phyloP scores from a whole-genome alignment of 1,284 basidiomycete genomes.

The Cystobasidium slooffiae region DNA sequence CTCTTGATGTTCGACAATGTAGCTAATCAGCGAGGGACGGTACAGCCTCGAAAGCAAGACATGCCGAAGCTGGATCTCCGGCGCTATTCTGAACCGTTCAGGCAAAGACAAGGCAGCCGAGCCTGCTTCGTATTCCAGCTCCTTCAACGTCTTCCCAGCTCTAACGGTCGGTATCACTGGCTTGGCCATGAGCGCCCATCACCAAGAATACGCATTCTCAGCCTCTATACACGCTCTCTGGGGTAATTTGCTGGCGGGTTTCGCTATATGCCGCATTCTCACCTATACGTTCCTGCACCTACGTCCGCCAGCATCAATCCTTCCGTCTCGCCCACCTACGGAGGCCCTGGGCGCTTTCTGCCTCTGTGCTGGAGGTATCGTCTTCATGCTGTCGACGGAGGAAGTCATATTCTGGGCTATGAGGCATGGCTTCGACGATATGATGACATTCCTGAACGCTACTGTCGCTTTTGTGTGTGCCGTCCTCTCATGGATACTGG shows the following conservation, averaged over 20 bases:
- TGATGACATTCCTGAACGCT: conserved; percentile 80
- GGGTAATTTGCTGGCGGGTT: conserved; percentile 87
- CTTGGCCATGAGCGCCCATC: conserved; percentile 92
- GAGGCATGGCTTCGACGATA: conserved; percentile 76
- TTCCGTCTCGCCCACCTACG: conserved; percentile 81
- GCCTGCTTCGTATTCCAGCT: conserved; percentile 73
- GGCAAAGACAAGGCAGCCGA: conserved; percentile 60
- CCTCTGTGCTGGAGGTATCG: conserved; percentile 81
- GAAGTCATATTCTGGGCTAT: conserved; percentile 90
- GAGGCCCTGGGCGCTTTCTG: conserved; percentile 88
- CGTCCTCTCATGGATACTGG: conserved; percentile 71
- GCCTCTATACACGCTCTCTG: conserved; percentile 88
- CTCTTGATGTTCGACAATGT: neutral
- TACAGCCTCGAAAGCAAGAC: conserved; percentile 28
- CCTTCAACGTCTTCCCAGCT: conserved; percentile 94
- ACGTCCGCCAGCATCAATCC: conserved; percentile 64
- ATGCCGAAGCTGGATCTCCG: conserved; percentile 17
- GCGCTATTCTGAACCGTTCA: conserved; percentile 31
- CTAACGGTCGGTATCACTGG: conserved; percentile 92
- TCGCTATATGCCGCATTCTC: conserved; percentile 73
- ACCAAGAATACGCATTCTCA: conserved; percentile 83
- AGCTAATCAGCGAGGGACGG: conserved; percentile 33
- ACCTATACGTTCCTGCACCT: conserved; percentile 97
- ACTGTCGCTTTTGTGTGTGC: conserved; percentile 64
- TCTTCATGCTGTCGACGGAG: conserved; percentile 90